Evolutionary conservation across 352 stramenopile genomes (phyloP), one percentile per base, ranked within the genome.

Genomic region (Elongisporangium anandrum): DNA sequence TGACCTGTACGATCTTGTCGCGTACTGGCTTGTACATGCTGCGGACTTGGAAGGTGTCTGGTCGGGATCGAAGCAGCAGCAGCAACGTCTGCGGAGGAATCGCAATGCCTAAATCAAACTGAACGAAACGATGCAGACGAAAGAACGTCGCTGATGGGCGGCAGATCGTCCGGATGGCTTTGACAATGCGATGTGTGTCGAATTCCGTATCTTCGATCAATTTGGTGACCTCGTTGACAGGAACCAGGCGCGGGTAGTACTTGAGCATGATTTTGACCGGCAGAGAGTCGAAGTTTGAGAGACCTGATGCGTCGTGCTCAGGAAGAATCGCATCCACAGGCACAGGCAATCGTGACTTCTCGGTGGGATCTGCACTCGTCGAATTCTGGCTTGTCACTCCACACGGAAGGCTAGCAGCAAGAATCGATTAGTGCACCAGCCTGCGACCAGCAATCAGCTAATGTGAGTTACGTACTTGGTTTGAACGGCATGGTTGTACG

Each of bases 101-200:
- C 29, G 29, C 29, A 41, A 41, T 41, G 29, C 29, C 29, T 8
- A 41, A 41, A 8, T 41, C 29, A 41, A 41, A 41, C 29, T 77
- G 60, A 41, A 85, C 70, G 54, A 78, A 83, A 7, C 78, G 78
- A 41, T 89, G 76, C 34, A 92, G 57, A 5, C 66, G 73, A 50
- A 80, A 89, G 0, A 92, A 60, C 38, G 82, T 90, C 7, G 79
- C 69, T 13, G 76, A 85, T 29, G 80, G 82, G 15, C 73, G 60
- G 55, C 82, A 89, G 15, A 75, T 55, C 2, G 20, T 13, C 0
- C 72, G 57, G 1, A 92, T 68, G 21, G 66, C 63, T 5, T 72
- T 38, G 3, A 68, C 52, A 10, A 86, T 55, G 3, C 57, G 57
- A n/a, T 81, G 65, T 20, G 63, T 64, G 50, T 83, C 74, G 15